Conservation (phyloP, 495 filamentous ascomycete genomes). For the Polyplosphaeria fusca region DNA sequence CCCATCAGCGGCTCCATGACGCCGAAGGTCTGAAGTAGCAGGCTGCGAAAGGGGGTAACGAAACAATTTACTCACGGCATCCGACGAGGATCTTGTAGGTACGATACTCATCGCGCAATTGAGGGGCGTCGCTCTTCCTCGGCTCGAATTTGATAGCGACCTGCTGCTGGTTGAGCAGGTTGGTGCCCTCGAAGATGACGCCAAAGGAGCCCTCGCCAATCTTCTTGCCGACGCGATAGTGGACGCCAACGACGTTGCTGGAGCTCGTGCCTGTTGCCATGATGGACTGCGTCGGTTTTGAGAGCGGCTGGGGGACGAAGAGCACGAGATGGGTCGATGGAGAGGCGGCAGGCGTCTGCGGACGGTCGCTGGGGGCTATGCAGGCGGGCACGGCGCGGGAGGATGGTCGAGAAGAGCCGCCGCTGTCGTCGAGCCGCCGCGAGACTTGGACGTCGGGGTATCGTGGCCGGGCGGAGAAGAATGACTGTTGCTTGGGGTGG, state of each 20-base stretch:
- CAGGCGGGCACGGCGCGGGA: background rate
- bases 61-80: conserved; percentile 82
- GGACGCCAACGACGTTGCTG: conserved; percentile 97
- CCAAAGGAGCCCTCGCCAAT: conserved; percentile 99
- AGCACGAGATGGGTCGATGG: background rate
- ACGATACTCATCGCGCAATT: conserved; percentile 96
- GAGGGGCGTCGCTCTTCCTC: conserved; percentile 95
- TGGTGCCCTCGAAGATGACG: conserved; percentile 98
- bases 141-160: conserved; percentile 99
- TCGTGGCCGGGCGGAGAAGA: background rate
- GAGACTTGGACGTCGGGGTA: no score
- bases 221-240: conserved; percentile 99
- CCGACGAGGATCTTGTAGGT: conserved; percentile 99
- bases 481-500: background rate
- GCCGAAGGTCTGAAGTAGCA: no score
- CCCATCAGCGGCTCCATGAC: no score
- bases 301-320: background rate
- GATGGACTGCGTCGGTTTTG: background rate
- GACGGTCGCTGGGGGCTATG: conserved; percentile 11
- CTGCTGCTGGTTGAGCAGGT: conserved; percentile 97
- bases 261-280: conserved; percentile 82
- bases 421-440: no score
- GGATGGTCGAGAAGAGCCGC: no score
- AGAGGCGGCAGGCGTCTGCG: conserved; percentile 19
- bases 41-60: no score